Base-by-base conservation (phyloP, 495 filamentous ascomycete genomes). In the Darksidea phi region DNA sequence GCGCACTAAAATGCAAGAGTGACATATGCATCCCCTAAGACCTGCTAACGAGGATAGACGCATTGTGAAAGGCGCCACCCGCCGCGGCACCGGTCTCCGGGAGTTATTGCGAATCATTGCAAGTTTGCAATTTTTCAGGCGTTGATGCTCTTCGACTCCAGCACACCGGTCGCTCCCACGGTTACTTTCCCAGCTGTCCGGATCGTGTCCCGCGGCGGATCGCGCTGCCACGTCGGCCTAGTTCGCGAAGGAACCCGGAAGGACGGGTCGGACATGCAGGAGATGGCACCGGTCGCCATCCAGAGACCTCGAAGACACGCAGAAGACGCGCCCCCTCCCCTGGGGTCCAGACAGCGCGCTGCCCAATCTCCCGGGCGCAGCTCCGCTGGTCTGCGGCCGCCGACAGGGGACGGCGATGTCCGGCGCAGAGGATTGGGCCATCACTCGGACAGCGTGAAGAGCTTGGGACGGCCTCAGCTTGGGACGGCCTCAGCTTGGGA, bases 331-430 rank as follows among this genome's bases (percentile, higher is more conserved):
- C 49, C 49, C 52, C 34, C 20, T 49, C 49, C 52, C 34, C 20
- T n/a, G 17, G 48, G 34, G 28, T 20, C 23, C 28, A 21, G 41
- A 41, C 4, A 1, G 18, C n/a, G 25, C 48, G 24, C 17, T 8
- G 38, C 48, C 58, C 58, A 61, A 54, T 54, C 38, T 32, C 25
- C 54, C 32, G 13, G 28, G 13, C 15, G 21, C 18, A 54, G 42
- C 28, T 20, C 36, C 24, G 15, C 21, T 54, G 58, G 49, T 61
- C 48, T 48, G 58, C 58, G 48, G 58, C 58, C 58, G 54, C 49
- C n/a, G 11, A 6, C 25, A 24, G 43, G 25, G 50, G 46, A 59
- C 34, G 48, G 45, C 37, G 32, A 12, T 24, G 13, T 38, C 36
- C 23, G 21, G 25, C 37, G 17, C 38, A 41, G 25, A 21, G n/a